phyloP scores from a whole-genome alignment of 208 protist species.

The Leishmania tropica region DNA sequence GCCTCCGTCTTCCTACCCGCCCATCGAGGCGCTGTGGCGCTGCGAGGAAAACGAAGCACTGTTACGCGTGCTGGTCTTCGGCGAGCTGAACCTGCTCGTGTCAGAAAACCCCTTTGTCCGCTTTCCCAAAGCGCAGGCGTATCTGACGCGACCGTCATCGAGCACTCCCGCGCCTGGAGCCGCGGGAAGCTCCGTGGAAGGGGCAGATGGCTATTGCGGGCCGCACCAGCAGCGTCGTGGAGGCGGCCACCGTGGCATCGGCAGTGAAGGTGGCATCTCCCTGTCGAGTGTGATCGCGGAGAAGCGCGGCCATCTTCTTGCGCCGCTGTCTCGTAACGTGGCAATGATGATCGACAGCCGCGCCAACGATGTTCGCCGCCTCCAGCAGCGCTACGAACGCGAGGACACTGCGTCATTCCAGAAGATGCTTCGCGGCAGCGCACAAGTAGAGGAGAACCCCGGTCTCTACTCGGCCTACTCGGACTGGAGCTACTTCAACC shows the following conservation, averaged over 20 bases:
- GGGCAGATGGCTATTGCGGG: background rate
- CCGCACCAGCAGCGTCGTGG: slow-evolving; percentile 24
- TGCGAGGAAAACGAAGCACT: slow-evolving; percentile 80
- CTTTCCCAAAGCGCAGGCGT: slow-evolving; percentile 71
- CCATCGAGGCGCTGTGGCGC: slow-evolving; percentile 75
- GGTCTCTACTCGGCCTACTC: slow-evolving; percentile 64
- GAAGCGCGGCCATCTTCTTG: slow-evolving; percentile 67
- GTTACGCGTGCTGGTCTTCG: slow-evolving; percentile 83
- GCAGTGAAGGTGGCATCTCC: slow-evolving; percentile 40
- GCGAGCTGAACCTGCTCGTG: slow-evolving; percentile 85
- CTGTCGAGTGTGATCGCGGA: slow-evolving; percentile 74
- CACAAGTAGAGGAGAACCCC: slow-evolving; percentile 46
- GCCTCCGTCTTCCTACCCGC: slow-evolving; percentile 56
- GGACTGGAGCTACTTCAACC: slow-evolving; percentile 87
- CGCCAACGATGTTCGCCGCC: slow-evolving; percentile 67
- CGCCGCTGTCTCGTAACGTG: slow-evolving; percentile 59
- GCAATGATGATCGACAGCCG: slow-evolving; percentile 56
- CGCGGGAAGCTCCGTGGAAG: slow-evolving; percentile 13
- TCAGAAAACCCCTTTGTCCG: slow-evolving; percentile 85
- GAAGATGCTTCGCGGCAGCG: slow-evolving; percentile 39
- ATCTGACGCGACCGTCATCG: slow-evolving; percentile 66
- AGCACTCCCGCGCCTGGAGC: slow-evolving; percentile 11
- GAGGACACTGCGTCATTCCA: slow-evolving; percentile 76
- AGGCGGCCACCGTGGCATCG: slow-evolving; percentile 11
- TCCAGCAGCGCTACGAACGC: slow-evolving; percentile 81